These are phyloP conservation scores for Arthrobotrys megalospora DNA, from an alignment of 2,329 filamentous ascomycete species.

Conservation along the genomic window DNA sequence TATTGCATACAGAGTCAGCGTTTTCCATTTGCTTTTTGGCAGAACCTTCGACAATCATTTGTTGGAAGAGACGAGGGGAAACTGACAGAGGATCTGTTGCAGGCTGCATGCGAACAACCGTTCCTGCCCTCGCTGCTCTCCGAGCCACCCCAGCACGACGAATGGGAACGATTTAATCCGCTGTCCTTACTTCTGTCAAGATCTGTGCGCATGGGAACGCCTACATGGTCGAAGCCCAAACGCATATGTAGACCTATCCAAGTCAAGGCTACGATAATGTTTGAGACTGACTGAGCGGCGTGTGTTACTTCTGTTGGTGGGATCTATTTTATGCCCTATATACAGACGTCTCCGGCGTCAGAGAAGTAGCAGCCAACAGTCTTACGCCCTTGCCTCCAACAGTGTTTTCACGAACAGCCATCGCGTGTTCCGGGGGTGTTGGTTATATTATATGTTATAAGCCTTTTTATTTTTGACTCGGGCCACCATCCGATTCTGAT, in stretches of 20 bases:
- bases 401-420: not conserved
- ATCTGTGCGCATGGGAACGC: constrained; percentile 11
- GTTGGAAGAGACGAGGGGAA: constrained; percentile 35
- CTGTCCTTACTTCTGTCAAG: constrained; percentile 21
- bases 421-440: constrained; percentile 38
- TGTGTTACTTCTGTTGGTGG: constrained; percentile 9
- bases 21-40: constrained; percentile 17
- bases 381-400: constrained; percentile 18
- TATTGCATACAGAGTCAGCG: constrained; percentile 22
- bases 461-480: constrained; percentile 20
- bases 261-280: not conserved
- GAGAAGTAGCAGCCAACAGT: not conserved
- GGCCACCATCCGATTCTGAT: constrained; percentile 44
- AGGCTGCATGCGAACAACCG: constrained; percentile 55
- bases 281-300: not conserved
- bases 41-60: constrained; percentile 19
- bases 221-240: not conserved
- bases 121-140: constrained; percentile 31
- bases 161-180: constrained; percentile 10
- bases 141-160: constrained; percentile 6
- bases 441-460: constrained; percentile 10
- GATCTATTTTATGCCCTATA: constrained; percentile 12
- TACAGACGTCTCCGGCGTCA: not conserved
- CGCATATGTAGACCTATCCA: constrained; percentile 1
- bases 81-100: constrained; percentile 31